Base-by-base conservation (phyloP, 2,329 filamentous ascomycete genomes). In the Coniochaeta pulveracea region DNA sequence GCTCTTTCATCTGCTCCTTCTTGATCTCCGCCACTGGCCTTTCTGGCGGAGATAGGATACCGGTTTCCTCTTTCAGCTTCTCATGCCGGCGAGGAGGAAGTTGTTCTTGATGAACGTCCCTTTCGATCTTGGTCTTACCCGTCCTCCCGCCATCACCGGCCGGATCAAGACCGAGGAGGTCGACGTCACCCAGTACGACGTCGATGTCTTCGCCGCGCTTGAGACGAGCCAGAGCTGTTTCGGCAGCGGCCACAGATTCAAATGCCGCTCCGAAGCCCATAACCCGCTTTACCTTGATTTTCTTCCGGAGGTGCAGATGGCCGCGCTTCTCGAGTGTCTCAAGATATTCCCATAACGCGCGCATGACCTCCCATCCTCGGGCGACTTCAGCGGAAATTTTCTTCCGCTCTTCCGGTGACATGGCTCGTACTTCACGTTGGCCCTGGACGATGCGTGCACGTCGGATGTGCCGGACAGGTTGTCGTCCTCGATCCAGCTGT, bases 401-500 rank as follows among this genome's bases (percentile, higher is more conserved):
- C 19, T 42, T 47, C 19, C 46, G 46, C 22, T 64, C 56, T 9
- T 49, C 43, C 1, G 48, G 43, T 4, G 43, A 35, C 1, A 71
- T 42, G 0, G 38, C 43, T 0, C 46, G 35, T 4, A 58, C 33
- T 29, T 73, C 67, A 4, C 63, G 54, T 39, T 67, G 64, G 1
- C 72, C 75, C 45, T 80, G 72, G 0, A 64, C 51, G 17, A 80
- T 76, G 4, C 74, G 63, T 2, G 71, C 72, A 16, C 64, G 61
- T 1, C 75, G 64, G 10, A 80, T 56, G 35, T 66, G 65, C 15
- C 58, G 58, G 2, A 63, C 59, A 0, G 74, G 72, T 39, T 69
- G 65, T 35, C 62, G 63, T 8, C 59, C 52, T 22, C 74, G 66
- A 39, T 66, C 58, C 2, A 63, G 52, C 47, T 82, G 71, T 42